phyloP scores from a whole-genome alignment of 768 basidiomycete genomes.

The Kwoniella botswanensis region DNA sequence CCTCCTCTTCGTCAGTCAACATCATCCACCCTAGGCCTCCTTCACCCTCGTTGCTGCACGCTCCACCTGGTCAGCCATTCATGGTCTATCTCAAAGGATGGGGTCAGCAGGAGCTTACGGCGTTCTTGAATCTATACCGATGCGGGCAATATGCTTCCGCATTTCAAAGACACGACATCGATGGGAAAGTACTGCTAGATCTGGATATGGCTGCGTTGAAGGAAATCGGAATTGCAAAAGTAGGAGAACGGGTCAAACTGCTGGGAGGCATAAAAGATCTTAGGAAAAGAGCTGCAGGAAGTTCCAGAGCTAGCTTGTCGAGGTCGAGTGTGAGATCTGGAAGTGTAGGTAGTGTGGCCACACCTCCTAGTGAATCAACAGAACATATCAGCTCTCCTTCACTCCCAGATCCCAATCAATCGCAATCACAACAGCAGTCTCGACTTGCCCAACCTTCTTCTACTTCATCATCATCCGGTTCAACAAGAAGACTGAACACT shows the following conservation, averaged over 20 bases:
- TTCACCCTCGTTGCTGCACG: conserved; percentile 44
- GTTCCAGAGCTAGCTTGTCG: conserved; percentile 25
- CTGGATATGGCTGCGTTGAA: conserved; percentile 83
- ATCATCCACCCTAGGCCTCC: conserved; percentile 43
- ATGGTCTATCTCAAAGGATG: conserved; percentile 54
- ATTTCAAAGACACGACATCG: conserved; percentile 86
- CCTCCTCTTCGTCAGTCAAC: conserved; percentile 17
- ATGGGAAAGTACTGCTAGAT: conserved; percentile 88
- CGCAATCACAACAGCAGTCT: not conserved
- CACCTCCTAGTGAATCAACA: conserved; percentile 38
- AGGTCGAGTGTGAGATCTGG: conserved; percentile 40
- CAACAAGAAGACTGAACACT: conserved; percentile 61
- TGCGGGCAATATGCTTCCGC: conserved; percentile 70
- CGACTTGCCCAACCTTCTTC: conserved; percentile 18
- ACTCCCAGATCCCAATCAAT: conserved; percentile 3
- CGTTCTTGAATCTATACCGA: conserved; percentile 79
- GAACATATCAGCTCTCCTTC: conserved; percentile 24
- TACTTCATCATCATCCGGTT: conserved; percentile 13
- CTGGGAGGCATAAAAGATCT: conserved; percentile 81
- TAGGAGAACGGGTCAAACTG: conserved; percentile 90
- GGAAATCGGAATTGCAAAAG: conserved; percentile 86
- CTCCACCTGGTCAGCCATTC: conserved; percentile 42
- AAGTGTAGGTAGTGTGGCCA: conserved; percentile 38
- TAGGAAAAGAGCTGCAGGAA: conserved; percentile 64
- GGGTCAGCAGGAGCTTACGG: conserved; percentile 61